Base-by-base conservation (phyloP, 2,329 filamentous ascomycete species). In the Colletotrichum ledebouriae region DNA sequence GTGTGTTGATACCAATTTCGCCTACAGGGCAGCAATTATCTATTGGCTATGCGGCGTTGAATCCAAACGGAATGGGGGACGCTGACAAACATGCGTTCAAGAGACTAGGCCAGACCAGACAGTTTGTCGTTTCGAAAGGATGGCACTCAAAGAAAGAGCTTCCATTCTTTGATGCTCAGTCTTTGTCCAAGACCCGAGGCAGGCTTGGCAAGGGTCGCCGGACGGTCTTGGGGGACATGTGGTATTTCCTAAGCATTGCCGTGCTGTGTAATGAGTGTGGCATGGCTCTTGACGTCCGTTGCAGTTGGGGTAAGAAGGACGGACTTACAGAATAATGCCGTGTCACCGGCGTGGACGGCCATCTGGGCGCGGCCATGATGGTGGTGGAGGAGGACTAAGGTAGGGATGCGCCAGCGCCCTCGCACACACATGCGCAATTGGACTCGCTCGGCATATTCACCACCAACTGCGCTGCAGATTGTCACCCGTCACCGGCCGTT, bases 401-500 rank as follows among this genome's bases (percentile, higher is more conserved):
- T 29, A 6, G 6, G 29, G 29, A 29, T 29, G 29, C 29, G 29
- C 29, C 29, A 29, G 7, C 29, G 29, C 29, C 29, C 42, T 17
- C 20, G n/a, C 15, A n/a, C 37, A 39, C 13, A 12, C 37, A 39
- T 12, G 4, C 11, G 37, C 37, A 25, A 22, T 29, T n/a, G 47
- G 4, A 29, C 59, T 55, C 65, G 53, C 59, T 55, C 65, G 53
- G 46, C 46, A 44, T 46, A 46, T 37, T 55, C 17, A 25, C 37
- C 11, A 56, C 7, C 17, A 22, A 46, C 44, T 58, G 52, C 47
- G 59, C 46, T 44, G 63, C 59, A 22, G 10, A 67, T 59, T 59
- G 61, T 59, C 61, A 65, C 49, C 61, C 47, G 65, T 65, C 61
- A 50, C 34, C 39, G n/a, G 53, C 46, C 29, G 52, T 6, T 52